phyloP scores from a whole-genome alignment of 2,329 filamentous ascomycete species.

The Diaporthe ilicicola region DNA sequence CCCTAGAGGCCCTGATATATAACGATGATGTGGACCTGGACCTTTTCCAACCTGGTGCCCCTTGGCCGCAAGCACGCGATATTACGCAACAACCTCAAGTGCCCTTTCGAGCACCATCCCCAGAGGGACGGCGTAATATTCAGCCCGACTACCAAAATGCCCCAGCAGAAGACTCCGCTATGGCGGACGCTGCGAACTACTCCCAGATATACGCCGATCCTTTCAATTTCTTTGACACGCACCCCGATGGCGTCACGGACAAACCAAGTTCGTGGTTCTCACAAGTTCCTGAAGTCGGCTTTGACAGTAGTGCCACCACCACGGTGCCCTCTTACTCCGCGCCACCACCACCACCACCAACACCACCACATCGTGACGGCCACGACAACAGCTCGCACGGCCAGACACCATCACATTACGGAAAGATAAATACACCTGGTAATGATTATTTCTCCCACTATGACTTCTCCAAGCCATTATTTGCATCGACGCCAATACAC shows the following conservation, averaged over 20 bases:
- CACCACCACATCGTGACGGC: background rate
- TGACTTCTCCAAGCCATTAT: background rate
- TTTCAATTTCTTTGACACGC: background rate
- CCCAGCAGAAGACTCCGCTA: background rate
- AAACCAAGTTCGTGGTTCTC: background rate
- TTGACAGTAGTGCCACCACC: background rate
- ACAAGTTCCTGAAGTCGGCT: background rate
- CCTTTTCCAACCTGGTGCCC: background rate
- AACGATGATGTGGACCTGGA: conserved; percentile 1
- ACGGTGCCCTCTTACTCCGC: background rate
- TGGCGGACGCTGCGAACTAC: background rate
- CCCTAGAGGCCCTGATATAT: conserved; percentile 7
- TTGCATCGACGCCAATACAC: background rate
- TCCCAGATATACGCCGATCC: conserved; percentile 5
- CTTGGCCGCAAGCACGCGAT: conserved; percentile 11
- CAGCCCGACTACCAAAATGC: background rate
- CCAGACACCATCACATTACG: background rate
- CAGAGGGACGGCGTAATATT: conserved; percentile 6
- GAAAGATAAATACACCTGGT: background rate
- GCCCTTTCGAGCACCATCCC: background rate
- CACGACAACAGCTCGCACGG: background rate
- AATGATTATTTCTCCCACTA: background rate
- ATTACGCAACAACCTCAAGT: background rate
- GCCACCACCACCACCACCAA: background rate
- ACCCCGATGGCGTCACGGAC: background rate